A percentile compares a stretch with the other conserved stretches of the same genome.
These are phyloP conservation scores for Alternaria novae-zelandiae DNA, from an alignment of 2,329 filamentous ascomycete species.

Conservation along the genomic window DNA sequence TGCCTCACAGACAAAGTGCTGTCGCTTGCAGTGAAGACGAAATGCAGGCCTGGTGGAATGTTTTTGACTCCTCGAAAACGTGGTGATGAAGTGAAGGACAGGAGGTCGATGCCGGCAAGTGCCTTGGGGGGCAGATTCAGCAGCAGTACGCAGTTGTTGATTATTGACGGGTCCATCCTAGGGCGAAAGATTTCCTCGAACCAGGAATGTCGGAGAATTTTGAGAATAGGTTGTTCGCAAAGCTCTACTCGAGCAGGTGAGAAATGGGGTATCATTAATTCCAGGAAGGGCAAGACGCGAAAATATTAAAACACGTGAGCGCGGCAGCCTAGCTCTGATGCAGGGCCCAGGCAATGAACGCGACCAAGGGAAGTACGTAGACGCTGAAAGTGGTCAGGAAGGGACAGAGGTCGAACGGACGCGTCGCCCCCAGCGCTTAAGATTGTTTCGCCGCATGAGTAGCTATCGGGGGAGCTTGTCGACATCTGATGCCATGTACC, in stretches of 20 bases:
- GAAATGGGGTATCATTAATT: constrained; percentile 25
- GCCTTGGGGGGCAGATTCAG: constrained; percentile 55
- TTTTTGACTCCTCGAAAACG: constrained; percentile 68
- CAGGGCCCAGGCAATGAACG: neutral
- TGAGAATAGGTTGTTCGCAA: constrained; percentile 30
- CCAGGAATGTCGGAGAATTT: constrained; percentile 43
- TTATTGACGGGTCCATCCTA: constrained; percentile 42
- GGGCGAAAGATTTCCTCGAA: constrained; percentile 45
- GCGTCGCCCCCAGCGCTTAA: neutral
- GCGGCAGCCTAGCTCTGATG: constrained; percentile 1
- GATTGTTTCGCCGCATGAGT: constrained; percentile 5
- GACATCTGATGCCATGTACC: constrained; percentile 14
- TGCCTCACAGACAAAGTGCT: constrained; percentile 65
- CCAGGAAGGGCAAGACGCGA: constrained; percentile 19
- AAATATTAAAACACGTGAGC: constrained; percentile 19
- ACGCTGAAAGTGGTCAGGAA: neutral
- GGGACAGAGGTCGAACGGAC: neutral
- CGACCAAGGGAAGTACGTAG: neutral
- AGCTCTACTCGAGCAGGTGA: constrained; percentile 18
- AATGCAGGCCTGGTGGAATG: constrained; percentile 65
- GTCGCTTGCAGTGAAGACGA: constrained; percentile 66
- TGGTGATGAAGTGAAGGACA: constrained; percentile 68
- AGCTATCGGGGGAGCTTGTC: constrained; percentile 17
- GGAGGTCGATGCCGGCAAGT: constrained; percentile 61
- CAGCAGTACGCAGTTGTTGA: constrained; percentile 49